phyloP scores from a whole-genome alignment of 2,329 filamentous ascomycete genomes.

The Thelonectria blattea region DNA sequence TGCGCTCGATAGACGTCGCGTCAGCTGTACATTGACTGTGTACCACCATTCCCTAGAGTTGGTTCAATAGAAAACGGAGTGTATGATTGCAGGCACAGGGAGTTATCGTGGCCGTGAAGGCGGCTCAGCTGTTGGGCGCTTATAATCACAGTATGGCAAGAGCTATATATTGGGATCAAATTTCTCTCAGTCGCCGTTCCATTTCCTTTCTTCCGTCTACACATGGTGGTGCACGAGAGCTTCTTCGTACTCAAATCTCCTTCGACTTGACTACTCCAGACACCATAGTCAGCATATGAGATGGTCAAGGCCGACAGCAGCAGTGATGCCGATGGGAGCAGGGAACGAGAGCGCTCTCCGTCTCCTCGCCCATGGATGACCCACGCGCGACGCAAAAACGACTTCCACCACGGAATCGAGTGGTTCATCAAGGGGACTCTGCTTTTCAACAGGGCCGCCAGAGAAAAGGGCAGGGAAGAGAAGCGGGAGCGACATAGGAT shows the following conservation, averaged over 20 bases:
- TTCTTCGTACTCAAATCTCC: neutral
- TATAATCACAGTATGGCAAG: conserved; percentile 15
- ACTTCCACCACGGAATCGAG: conserved; percentile 17
- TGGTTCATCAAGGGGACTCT: conserved; percentile 2
- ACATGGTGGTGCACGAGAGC: neutral
- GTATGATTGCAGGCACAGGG: conserved; percentile 20
- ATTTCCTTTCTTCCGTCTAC: neutral
- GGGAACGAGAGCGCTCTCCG: neutral
- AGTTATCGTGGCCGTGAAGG: conserved; percentile 15
- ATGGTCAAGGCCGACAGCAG: neutral
- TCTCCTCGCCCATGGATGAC: conserved; percentile 3
- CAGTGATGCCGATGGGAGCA: neutral
- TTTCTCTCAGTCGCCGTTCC: neutral
- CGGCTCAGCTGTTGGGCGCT: conserved; percentile 5
- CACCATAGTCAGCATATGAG: neutral
- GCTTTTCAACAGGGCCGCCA: conserved; percentile 4
- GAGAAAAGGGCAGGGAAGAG: neutral
- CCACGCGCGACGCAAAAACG: conserved; percentile 11
- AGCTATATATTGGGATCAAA: conserved; percentile 1
- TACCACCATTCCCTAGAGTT: conserved; percentile 40
- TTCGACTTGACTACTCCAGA: neutral
- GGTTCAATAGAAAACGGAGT: conserved; percentile 35
- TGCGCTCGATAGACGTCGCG: conserved; percentile 24
- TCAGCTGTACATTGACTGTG: conserved; percentile 39
- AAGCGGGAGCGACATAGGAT: neutral